Percentiles rank a stretch among this genome's conserved stretches.
Conservation (phyloP, 768 basidiomycete genomes). For the Pleurotus ostreatus region DNA sequence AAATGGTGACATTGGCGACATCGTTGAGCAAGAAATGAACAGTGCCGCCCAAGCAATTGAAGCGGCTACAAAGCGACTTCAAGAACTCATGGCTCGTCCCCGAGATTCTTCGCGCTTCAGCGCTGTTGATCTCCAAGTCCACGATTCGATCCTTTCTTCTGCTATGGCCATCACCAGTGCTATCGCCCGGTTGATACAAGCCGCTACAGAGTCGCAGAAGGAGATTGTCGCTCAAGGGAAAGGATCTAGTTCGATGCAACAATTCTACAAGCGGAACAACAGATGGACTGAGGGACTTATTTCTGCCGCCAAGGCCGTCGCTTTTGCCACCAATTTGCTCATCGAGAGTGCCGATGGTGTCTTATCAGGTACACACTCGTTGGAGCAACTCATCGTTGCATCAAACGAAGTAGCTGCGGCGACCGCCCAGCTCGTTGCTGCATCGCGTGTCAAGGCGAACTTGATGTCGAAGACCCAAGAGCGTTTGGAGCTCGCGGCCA, state of each 20-base stretch:
- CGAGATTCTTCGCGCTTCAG: slow-evolving; percentile 84
- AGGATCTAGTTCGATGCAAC: slow-evolving; percentile 87
- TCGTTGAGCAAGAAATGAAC: slow-evolving; percentile 96
- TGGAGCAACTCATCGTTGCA: slow-evolving; percentile 99
- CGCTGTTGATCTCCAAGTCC: slow-evolving; percentile 91
- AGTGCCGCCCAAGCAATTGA: slow-evolving; percentile 93
- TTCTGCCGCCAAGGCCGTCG: slow-evolving; percentile 96
- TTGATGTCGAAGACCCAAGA: slow-evolving; percentile 99
- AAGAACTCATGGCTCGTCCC: slow-evolving; percentile 88
- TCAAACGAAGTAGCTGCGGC: slow-evolving; percentile 98
- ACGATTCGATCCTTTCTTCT: slow-evolving; percentile 93
- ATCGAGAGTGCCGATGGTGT: slow-evolving; percentile 99
- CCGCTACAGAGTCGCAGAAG: slow-evolving; percentile 96
- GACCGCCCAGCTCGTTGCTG: slow-evolving; percentile 97
- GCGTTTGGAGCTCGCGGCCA: slow-evolving; percentile 91
- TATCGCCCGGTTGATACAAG: slow-evolving; percentile 90
- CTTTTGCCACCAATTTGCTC: slow-evolving; percentile 90
- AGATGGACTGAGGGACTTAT: slow-evolving; percentile 99
- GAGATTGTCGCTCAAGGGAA: slow-evolving; percentile 96
- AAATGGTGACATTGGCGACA: slow-evolving; percentile 91
- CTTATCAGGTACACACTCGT: slow-evolving; percentile 90
- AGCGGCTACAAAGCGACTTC: slow-evolving; percentile 82
- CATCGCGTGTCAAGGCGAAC: slow-evolving; percentile 96
- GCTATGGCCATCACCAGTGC: slow-evolving; percentile 95
- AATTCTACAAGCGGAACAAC: slow-evolving; percentile 99